Evolutionary conservation across 2,329 filamentous ascomycete genomes (phyloP).

Genomic region (Epichloe gansuensis): DNA sequence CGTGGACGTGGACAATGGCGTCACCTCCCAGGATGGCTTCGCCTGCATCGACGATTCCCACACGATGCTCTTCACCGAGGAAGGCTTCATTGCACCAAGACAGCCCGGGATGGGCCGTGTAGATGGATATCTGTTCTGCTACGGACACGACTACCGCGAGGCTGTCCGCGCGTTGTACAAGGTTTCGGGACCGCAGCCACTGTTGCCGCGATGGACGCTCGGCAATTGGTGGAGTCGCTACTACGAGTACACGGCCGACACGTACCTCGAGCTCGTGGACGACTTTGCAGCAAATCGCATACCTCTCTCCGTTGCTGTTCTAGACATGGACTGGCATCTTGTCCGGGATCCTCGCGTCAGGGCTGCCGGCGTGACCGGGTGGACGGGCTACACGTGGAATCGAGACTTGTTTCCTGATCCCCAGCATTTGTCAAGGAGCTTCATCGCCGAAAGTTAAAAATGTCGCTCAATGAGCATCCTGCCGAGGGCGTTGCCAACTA

Average conservation of each 20-base stretch:
- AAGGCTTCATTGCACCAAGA: conserved; percentile 39
- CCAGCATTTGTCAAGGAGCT: conserved; percentile 36
- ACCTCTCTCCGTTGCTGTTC: conserved; percentile 45
- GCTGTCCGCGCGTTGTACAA: conserved; percentile 43
- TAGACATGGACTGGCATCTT: conserved; percentile 58
- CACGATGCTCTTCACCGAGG: conserved; percentile 42
- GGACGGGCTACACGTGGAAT: conserved; percentile 10
- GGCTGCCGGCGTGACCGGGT: conserved; percentile 39
- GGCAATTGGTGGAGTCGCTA: conserved; percentile 58
- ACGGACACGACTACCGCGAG: conserved; percentile 42
- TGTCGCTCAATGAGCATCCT: conserved; percentile 50
- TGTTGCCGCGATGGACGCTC: conserved; percentile 43
- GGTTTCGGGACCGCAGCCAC: conserved; percentile 42
- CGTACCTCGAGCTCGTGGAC: conserved; percentile 47
- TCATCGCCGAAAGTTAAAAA: conserved; percentile 38
- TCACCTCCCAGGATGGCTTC: conserved; percentile 38
- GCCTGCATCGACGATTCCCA: conserved; percentile 40
- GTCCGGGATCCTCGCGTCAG: conserved; percentile 34
- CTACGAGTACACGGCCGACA: conserved; percentile 41
- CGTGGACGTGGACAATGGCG: conserved; percentile 34
- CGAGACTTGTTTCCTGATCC: conserved; percentile 41
- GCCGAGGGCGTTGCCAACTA: conserved; percentile 43
- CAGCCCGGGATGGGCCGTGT: conserved; percentile 27
- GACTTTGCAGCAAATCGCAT: conserved; percentile 37
- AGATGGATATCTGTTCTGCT: conserved; percentile 49